Percentiles rank a stretch among this genome's conserved stretches.
Conservation (phyloP, 768 basidiomycete species). For the Stropharia rugosoannulata region DNA sequence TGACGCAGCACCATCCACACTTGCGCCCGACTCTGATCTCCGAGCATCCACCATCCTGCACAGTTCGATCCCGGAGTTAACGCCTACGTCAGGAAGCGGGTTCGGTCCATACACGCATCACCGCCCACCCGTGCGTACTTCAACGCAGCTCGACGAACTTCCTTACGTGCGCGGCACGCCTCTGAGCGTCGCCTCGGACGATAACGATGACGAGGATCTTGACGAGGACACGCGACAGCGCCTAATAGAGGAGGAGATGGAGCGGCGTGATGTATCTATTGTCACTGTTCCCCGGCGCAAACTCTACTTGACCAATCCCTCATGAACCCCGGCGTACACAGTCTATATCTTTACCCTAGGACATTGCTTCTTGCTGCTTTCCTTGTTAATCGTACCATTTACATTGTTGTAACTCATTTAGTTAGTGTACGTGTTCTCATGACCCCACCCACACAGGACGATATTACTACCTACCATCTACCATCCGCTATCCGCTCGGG, state of each 20-base stretch:
- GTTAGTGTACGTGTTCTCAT: background rate
- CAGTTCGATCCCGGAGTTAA: background rate
- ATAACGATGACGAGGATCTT: conserved; percentile 68
- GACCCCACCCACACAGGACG: background rate
- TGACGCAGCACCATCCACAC: no score
- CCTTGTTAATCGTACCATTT: background rate
- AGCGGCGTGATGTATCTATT: conserved; percentile 79
- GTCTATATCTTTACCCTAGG: conserved; percentile 3
- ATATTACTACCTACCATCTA: no score
- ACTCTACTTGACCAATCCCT: conserved; percentile 73
- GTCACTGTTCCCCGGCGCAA: conserved; percentile 74
- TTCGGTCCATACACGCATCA: conserved; percentile 70
- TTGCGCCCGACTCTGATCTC: no score
- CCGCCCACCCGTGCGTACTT: conserved; percentile 57
- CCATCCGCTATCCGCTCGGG: no score
- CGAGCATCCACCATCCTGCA: conserved; percentile 1
- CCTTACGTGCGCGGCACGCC: conserved; percentile 37
- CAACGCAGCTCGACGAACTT: conserved; percentile 38
- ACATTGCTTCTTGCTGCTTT: conserved; percentile 3
- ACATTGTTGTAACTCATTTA: conserved; percentile 7
- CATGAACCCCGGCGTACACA: conserved; percentile 24
- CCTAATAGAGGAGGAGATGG: conserved; percentile 81
- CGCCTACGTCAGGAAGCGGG: conserved; percentile 24
- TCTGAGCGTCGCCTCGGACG: conserved; percentile 53
- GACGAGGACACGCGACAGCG: conserved; percentile 75